Conservation (phyloP, 345 rosid species). For the Eucalyptus shirleyi region DNA sequence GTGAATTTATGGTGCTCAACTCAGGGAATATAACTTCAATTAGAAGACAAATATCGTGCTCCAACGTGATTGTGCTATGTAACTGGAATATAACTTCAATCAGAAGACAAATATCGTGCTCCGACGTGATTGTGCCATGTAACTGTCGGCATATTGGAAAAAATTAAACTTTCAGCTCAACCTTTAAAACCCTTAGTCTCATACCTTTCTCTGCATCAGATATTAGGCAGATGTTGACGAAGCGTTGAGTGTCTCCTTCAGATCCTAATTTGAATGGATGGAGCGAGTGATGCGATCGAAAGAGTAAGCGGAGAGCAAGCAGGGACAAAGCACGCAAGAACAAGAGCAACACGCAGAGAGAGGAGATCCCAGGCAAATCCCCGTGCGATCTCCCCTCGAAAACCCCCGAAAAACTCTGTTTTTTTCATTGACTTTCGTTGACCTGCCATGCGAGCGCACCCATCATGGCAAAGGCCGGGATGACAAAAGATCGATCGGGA, state of each 20-base stretch:
- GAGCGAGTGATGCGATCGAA: neutral
- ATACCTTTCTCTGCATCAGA: neutral
- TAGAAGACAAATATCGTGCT: neutral
- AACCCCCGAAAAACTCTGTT: slow-evolving; percentile 7
- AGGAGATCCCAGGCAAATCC: slow-evolving; percentile 72
- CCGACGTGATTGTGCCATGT: neutral
- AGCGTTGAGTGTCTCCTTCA: neutral
- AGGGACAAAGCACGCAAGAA: neutral
- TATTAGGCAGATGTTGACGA: neutral
- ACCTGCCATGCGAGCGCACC: slow-evolving; percentile 99
- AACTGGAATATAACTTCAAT: neutral
- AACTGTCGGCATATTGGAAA: neutral
- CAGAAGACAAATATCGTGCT: neutral
- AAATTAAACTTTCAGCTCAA: neutral
- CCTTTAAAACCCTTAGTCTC: neutral
- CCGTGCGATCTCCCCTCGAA: slow-evolving; percentile 80
- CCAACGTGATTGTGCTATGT: neutral
- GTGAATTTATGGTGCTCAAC: neutral
- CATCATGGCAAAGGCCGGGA: slow-evolving; percentile 84
- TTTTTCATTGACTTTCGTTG: slow-evolving; percentile 37
- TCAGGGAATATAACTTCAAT: neutral
- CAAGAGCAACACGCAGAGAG: slow-evolving; percentile 2
- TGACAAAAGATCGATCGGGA: slow-evolving; percentile 45
- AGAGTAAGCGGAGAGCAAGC: neutral
- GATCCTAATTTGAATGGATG: neutral